Evolutionary conservation across 2,329 filamentous ascomycete species (phyloP).

Genomic region (Pyrenophora teres): DNA sequence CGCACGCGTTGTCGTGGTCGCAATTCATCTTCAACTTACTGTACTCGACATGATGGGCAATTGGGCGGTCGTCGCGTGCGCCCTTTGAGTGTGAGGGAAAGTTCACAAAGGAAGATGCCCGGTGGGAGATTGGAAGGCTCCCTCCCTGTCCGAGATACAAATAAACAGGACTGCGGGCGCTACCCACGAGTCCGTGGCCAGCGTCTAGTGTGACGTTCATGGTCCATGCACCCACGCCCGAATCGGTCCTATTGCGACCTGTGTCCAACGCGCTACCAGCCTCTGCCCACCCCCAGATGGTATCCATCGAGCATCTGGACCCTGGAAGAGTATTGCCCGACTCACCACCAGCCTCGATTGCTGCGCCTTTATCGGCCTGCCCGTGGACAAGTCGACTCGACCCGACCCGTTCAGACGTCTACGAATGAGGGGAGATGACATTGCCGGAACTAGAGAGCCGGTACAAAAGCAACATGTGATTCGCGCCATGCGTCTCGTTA

Average conservation of each 20-base stretch:
- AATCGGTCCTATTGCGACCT: conserved; percentile 18
- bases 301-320: conserved; percentile 19
- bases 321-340: conserved; percentile 6
- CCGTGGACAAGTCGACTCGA: conserved; percentile 12
- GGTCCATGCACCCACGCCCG: conserved; percentile 18
- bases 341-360: conserved; percentile 20
- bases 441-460: conserved; percentile 4
- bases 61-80: conserved; percentile 11
- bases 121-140: conserved; percentile 9
- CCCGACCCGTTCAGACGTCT: conserved; percentile 10
- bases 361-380: neutral
- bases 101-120: conserved; percentile 9
- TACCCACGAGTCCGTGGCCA: conserved; percentile 19
- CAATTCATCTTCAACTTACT: conserved; percentile 10
- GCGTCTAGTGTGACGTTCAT: conserved; percentile 21
- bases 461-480: conserved; percentile 12
- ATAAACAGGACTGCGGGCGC: conserved; percentile 26
- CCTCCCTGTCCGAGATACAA: conserved; percentile 18
- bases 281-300: conserved; percentile 10
- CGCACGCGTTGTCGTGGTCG: neutral
- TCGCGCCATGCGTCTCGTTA: conserved; percentile 11
- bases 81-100: conserved; percentile 9
- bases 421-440: conserved; percentile 8
- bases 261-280: conserved; percentile 5
- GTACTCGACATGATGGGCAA: conserved; percentile 31